phyloP scores from a whole-genome alignment of 352 stramenopile genomes.

The Phytopythium helicoides region DNA sequence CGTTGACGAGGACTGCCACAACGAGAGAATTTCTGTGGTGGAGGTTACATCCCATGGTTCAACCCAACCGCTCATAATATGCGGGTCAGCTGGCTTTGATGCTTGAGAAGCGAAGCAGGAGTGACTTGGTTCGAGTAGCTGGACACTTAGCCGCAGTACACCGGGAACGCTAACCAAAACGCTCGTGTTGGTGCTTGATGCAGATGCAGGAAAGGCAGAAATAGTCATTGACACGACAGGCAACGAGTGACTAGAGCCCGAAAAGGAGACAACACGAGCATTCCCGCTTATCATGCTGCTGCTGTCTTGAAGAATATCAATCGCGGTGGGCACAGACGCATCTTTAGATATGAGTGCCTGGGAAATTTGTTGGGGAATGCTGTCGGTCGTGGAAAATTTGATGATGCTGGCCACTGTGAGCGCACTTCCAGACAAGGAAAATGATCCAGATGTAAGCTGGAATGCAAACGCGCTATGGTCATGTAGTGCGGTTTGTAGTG shows the following conservation, averaged over 20 bases:
- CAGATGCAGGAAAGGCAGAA: constrained; percentile 14
- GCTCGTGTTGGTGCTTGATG: constrained; percentile 1
- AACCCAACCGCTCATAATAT: constrained; percentile 48
- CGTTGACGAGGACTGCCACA: constrained; percentile 22
- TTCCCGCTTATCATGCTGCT: constrained; percentile 17
- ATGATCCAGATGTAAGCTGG: constrained; percentile 15
- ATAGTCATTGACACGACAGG: constrained; percentile 27
- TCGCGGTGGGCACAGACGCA: constrained; percentile 11
- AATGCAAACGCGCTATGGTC: constrained; percentile 30
- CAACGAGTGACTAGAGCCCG: constrained; percentile 18
- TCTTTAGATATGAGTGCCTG: constrained; percentile 29
- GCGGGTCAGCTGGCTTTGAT: constrained; percentile 15
- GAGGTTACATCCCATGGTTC: constrained; percentile 40
- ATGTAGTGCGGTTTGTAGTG: constrained; percentile 13
- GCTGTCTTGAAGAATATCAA: constrained; percentile 23
- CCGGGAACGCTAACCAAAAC: constrained; percentile 24
- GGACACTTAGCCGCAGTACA: constrained; percentile 18
- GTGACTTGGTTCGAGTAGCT: constrained; percentile 23
- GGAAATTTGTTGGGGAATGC: constrained; percentile 22
- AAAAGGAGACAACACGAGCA: constrained; percentile 16
- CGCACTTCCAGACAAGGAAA: constrained; percentile 7
- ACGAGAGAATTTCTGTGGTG: constrained; percentile 18
- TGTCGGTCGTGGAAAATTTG: constrained; percentile 7
- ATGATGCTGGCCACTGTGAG: constrained; percentile 20
- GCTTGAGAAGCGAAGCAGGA: constrained; percentile 27